Evolutionary conservation across 495 filamentous ascomycete genomes (phyloP), one percentile per base, ranked within the genome.

Genomic region (Podospora pseudopauciseta): DNA sequence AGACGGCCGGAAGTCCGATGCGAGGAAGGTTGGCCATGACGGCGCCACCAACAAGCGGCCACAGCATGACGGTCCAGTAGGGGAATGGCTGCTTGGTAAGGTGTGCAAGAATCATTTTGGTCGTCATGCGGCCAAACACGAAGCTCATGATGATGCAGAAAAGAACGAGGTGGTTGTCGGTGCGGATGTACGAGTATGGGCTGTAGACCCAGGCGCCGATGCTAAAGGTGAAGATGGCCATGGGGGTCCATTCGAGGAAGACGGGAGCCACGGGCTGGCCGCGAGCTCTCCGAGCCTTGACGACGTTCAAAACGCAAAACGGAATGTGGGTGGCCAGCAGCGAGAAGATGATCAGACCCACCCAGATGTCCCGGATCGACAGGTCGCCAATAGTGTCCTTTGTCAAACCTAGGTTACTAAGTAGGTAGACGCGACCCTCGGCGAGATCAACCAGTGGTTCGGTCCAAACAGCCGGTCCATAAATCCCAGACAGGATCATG

Each of bases 111-210:
- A 99, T 98, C 79, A 98, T 98, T 83, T 97, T 98, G 63, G 95
- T 99, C 2, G 96, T 98, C 93, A 99, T 96, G 66, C 95, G 92
- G n/a, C 95, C 95, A 76, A 98, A 98, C 67, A 98, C 95, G 70
- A 98, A 93, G 27, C 90, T 91, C 85, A 98, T 92, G 63, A 91
- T 94, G 60, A 95, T 82, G 82, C 95, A 97, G 78, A 97, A 97
- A 13, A 98, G 86, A 6, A 96, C 89, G 2, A 99, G 85, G 70
- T 91, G 89, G 80, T 97, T 97, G 53, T 95, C 87, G 15, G 78
- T 76, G 73, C 96, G 81, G 19, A 98, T 76, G 2, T 86, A 88
- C 28, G 92, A 95, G 80, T 97, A 85, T 1, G 94, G 93, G 7
- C 90, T 93, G 72, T 90, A 93, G 0, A 98, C 84, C 96, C 95